phyloP scores from a whole-genome alignment of 257 asterid species.

The Phtheirospermum japonicum region DNA sequence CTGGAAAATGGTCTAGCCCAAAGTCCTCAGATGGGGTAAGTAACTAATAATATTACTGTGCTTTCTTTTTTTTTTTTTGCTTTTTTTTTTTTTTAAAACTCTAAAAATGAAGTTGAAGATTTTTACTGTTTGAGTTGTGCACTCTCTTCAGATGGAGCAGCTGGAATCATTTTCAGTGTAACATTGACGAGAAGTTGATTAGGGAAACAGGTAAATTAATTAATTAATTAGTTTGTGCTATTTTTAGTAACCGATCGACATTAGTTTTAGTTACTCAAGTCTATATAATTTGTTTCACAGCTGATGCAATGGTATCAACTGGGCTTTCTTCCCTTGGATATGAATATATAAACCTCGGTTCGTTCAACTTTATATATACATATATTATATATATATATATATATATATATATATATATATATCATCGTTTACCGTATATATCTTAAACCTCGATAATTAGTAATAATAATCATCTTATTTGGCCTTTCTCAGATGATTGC shows the following conservation, averaged over 20 bases:
- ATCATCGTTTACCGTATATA: background rate
- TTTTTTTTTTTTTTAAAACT: background rate
- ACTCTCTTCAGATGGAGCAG: conserved; percentile 78
- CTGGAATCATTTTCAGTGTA: conserved; percentile 87
- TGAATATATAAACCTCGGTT: conserved; percentile 3
- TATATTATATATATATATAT: no score
- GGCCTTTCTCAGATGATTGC: conserved; percentile 68
- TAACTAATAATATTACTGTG: background rate
- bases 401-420: no score
- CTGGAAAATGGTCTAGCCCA: conserved; percentile 59
- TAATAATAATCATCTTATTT: background rate
- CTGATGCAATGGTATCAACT: conserved; percentile 11
- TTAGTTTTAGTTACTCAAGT: no score
- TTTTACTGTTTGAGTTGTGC: background rate
- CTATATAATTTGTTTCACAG: background rate
- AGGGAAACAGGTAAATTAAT: conserved; percentile 57
- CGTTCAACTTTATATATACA: background rate
- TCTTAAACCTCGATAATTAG: conserved; percentile 1
- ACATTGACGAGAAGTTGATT: conserved; percentile 66
- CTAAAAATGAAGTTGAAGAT: background rate
- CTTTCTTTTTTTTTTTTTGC: background rate
- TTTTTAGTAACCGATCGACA: no score
- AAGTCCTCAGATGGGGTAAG: conserved; percentile 92
- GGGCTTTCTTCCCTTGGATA: conserved; percentile 5
- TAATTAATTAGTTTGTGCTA: no score